Base-by-base conservation (phyloP, 2,329 filamentous ascomycete species). In the Colletotrichum paranaense region DNA sequence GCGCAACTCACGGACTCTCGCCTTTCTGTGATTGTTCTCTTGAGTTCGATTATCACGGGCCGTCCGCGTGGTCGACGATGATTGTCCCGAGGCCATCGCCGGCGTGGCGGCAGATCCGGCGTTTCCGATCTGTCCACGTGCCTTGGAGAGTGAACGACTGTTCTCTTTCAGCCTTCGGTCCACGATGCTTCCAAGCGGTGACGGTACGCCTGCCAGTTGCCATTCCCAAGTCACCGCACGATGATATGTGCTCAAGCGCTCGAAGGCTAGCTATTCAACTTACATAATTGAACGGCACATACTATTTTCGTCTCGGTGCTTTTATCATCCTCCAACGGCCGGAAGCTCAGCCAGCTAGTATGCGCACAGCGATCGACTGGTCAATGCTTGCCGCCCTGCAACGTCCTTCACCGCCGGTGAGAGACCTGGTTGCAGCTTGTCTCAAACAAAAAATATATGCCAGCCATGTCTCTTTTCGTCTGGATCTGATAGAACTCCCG, bases 1-100 rank as follows among this genome's bases (percentile, higher is more conserved):
- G 68, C 63, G 68, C 30, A 19, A 35, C 56, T 30, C 68, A 67
- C 56, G 28, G 68, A 67, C 56, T 11, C 38, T 62, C 38, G 26
- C 42, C 38, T 57, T 32, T 16, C 42, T 24, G 30, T n/a, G 32
- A 24, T 56, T 56, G 19, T 19, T 30, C 22, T 55, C 24, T 14
- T 1, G 2, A 8, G 28, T 22, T 22, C 30, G 26, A 35, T 42
- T 28, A 57, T 19, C 62, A 60, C 53, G 53, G 38, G 35, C 62
- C 68, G 66, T 28, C 62, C 30, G 55, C 42, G 14, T 59, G 49
- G 38, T 70, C 16, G 35, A 14, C 11, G 32, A 52, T 38, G 42
- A 16, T 6, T 19, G 30, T 53, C 64, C 26, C 22, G 24, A 66
- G 49, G 30, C 28, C 42, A 30, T 30, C 69, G 58, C 14, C 28